A percentile compares a stretch with the other conserved stretches of the same genome.
Conservation (phyloP, 805 yeast genomes). For the Candida piceae region DNA sequence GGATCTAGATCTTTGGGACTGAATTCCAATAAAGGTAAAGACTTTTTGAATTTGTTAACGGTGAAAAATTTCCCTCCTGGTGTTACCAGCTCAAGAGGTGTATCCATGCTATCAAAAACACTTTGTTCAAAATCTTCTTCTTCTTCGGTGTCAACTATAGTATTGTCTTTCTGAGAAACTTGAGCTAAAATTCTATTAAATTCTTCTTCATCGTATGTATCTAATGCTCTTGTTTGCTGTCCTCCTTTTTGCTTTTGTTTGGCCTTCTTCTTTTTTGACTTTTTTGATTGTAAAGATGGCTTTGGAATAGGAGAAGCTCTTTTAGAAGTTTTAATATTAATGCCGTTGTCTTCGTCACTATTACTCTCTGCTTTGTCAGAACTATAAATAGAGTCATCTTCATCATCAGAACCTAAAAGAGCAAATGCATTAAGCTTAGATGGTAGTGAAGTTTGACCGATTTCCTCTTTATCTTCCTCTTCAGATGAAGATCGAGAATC, state of each 20-base stretch:
- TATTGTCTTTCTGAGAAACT: constrained; percentile 22
- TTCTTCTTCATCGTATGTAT: constrained; percentile 49
- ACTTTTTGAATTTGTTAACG: constrained; percentile 35
- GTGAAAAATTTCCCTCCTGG: constrained; percentile 39
- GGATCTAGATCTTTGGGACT: constrained; percentile 59
- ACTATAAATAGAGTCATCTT: too few relatives aligned
- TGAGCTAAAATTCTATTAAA: constrained; percentile 51
- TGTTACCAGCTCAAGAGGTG: constrained; percentile 20
- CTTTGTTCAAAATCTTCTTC: constrained; percentile 24
- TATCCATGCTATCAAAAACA: constrained; percentile 25
- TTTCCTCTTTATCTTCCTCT: constrained; percentile 10
- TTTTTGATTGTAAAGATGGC: background rate
- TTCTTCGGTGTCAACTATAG: constrained; percentile 15
- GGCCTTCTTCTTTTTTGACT: constrained; percentile 14
- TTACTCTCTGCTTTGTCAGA: background rate
- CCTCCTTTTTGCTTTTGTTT: constrained; percentile 16
- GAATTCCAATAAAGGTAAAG: constrained; percentile 39
- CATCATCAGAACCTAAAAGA: constrained; percentile 32
- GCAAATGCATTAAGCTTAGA: constrained; percentile 41
- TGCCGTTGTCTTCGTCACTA: background rate
- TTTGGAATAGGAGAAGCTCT: too few relatives aligned
- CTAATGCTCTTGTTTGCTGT: constrained; percentile 2
- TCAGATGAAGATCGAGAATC: too few relatives aligned
- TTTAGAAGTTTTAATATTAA: too few relatives aligned
- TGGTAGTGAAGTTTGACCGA: background rate